Evolutionary conservation across 306 rosid species (phyloP), one percentile per base, ranked within the genome.

Genomic region (Argentina anserina): DNA sequence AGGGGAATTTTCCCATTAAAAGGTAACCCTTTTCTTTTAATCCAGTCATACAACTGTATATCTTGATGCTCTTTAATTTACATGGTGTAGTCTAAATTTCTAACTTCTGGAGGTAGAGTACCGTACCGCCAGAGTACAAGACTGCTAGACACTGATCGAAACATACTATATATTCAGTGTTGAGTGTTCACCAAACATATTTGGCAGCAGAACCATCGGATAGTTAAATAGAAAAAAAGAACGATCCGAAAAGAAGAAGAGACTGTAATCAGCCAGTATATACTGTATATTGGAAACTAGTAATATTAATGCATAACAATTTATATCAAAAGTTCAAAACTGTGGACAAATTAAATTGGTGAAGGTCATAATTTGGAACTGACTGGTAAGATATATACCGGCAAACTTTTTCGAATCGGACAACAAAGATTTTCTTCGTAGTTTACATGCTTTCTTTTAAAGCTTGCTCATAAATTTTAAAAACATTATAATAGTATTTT

Each of bases 1-100:
- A 70, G 14, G 60, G 59, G 21, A 8, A 77, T 70, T 50, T 49
- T 70, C 52, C 81, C 81, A 23, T 63, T 77, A 40, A 63, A 70
- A 70, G 76, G 76, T 77, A 53, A 5, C n/a, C n/a, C n/a, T n/a
- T n/a, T n/a, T n/a, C n/a, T n/a, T n/a, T n/a, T n/a, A n/a, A n/a
- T n/a, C n/a, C n/a, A n/a, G n/a, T n/a, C n/a, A n/a, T n/a, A n/a
- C n/a, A n/a, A n/a, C n/a, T n/a, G 13, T 43, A 52, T 52, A 23
- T 23, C 20, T 5, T 52, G 5, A 9, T n/a, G 58, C n/a, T 26
- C 58, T 47, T 9, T 50, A 50, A 50, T 50, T n/a, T n/a, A n/a
- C n/a, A 50, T 50, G 58, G 58, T 45, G 50, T 52, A 21, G 58
- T 25, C 14, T 25, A 3, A 25, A 25, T 55, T 55, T 55, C 33